phyloP scores from a whole-genome alignment of 2,329 filamentous ascomycete species.

The Exophiala oligosperma region DNA sequence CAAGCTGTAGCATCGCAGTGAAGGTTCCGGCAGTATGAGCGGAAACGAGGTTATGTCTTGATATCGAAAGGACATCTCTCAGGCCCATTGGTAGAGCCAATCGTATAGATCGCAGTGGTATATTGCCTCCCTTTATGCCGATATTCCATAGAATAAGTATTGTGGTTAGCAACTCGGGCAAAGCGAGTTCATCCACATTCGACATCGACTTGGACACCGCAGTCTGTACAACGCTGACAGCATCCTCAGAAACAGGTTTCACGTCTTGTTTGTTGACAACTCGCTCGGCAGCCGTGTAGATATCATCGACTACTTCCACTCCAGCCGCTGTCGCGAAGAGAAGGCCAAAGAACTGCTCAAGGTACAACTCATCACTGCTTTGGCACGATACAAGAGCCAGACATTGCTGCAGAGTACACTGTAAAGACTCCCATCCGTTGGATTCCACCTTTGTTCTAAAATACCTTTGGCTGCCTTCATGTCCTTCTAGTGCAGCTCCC shows the following conservation, averaged over 20 bases:
- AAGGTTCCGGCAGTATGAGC: slow-evolving; percentile 73
- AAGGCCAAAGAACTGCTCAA: slow-evolving; percentile 80
- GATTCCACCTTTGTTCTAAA: slow-evolving; percentile 75
- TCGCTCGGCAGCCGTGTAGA: slow-evolving; percentile 47
- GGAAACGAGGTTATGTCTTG: slow-evolving; percentile 67
- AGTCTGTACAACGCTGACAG: slow-evolving; percentile 4
- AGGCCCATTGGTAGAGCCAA: slow-evolving; percentile 67
- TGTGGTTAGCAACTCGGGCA: slow-evolving; percentile 30
- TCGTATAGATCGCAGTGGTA: slow-evolving; percentile 22
- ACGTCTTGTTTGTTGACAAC: slow-evolving; percentile 8
- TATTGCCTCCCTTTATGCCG: slow-evolving; percentile 7
- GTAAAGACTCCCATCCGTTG: slow-evolving; percentile 75
- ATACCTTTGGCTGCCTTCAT: slow-evolving; percentile 84
- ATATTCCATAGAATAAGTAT: slow-evolving; percentile 27
- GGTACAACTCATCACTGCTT: slow-evolving; percentile 45
- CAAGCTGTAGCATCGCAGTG: slow-evolving; percentile 63
- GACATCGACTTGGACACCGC: slow-evolving; percentile 22
- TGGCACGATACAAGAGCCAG: slow-evolving; percentile 11
- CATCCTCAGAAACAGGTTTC: slow-evolving; percentile 8
- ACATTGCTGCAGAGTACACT: slow-evolving; percentile 55
- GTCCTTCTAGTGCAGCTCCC: slow-evolving; percentile 71
- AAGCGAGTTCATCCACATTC: slow-evolving; percentile 22
- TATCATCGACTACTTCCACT: slow-evolving; percentile 69
- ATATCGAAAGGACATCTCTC: slow-evolving; percentile 57
- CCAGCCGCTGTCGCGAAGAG: slow-evolving; percentile 79